A percentile compares a stretch with the other conserved stretches of the same genome.
Conservation (phyloP, 257 asterid species). For the Forsythia viridissima region DNA sequence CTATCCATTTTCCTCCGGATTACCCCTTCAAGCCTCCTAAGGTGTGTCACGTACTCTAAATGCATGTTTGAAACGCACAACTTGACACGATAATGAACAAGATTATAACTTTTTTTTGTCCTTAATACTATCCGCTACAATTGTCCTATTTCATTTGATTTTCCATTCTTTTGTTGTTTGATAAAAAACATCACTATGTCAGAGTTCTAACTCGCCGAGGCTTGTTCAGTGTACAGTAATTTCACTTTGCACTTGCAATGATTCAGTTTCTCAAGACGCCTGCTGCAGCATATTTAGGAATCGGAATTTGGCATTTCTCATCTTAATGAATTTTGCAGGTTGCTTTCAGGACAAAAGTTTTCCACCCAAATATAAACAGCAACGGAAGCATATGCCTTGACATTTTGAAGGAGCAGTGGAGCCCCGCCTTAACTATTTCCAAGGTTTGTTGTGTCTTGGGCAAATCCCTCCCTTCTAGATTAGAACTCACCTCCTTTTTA, state of each 20-base stretch:
- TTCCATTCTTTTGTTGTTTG: not conserved
- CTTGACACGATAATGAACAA: not conserved
- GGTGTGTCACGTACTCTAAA: not conserved
- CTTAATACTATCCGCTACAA: not conserved
- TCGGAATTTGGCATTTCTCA: not conserved
- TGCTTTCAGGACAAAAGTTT: not conserved
- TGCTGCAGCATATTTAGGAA: not conserved
- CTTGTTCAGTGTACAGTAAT: not conserved
- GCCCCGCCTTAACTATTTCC: not conserved
- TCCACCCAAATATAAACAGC: not conserved
- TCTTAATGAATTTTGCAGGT: not conserved
- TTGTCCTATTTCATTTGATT: not conserved
- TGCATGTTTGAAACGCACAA: not conserved
- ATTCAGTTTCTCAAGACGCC: not conserved
- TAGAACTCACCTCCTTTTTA: too few species aligned
- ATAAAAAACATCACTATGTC: not conserved
- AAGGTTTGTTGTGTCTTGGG: not conserved
- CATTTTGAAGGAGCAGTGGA: conserved; percentile 9
- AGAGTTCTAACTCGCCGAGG: not conserved
- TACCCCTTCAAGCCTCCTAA: not conserved
- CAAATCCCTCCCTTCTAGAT: not conserved
- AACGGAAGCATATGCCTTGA: conserved; percentile 4
- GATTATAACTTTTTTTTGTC: not conserved
- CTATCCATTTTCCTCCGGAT: conserved; percentile 1
- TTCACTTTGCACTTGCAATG: not conserved